Conservation (phyloP, 2,329 filamentous ascomycete species). For the Fulvia fulva region DNA sequence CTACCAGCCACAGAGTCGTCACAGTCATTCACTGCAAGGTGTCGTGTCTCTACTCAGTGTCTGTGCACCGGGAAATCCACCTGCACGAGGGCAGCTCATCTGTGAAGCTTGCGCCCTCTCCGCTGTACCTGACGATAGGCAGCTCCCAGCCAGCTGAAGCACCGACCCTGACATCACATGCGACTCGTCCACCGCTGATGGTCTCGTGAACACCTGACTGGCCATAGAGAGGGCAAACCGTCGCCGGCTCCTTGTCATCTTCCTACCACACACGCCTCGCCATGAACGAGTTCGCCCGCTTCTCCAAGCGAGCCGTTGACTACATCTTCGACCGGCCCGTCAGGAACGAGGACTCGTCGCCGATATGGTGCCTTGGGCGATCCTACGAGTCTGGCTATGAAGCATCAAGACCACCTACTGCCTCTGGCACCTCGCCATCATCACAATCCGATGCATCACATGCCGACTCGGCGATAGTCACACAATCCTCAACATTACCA, state of each 20-base stretch:
- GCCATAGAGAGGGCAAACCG: not conserved
- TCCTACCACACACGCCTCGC: conserved; percentile 5
- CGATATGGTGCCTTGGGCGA: conserved; percentile 77
- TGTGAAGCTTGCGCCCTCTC: not conserved
- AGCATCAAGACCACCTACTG: conserved; percentile 13
- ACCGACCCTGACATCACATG: conserved; percentile 14
- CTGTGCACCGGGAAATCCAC: not conserved
- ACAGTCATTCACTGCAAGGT: not conserved
- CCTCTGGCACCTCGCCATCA: conserved; percentile 28
- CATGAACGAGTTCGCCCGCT: conserved; percentile 72
- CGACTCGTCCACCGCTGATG: conserved; percentile 4
- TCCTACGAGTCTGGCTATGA: conserved; percentile 46
- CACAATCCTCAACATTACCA: conserved; percentile 12
- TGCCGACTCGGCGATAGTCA: conserved; percentile 32
- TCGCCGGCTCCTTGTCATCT: not conserved
- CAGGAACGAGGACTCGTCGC: conserved; percentile 68
- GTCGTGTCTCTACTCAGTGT: not conserved
- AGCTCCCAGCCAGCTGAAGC: not conserved
- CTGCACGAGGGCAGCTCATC: not conserved
- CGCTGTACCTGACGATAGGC: not conserved
- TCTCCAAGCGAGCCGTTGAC: conserved; percentile 74
- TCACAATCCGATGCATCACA: conserved; percentile 30
- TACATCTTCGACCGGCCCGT: conserved; percentile 91
- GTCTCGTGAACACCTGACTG: conserved; percentile 11
- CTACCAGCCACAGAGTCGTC: not conserved